Base-by-base conservation (phyloP, 1,284 basidiomycete genomes). In the Afroboletus lepidellus region DNA sequence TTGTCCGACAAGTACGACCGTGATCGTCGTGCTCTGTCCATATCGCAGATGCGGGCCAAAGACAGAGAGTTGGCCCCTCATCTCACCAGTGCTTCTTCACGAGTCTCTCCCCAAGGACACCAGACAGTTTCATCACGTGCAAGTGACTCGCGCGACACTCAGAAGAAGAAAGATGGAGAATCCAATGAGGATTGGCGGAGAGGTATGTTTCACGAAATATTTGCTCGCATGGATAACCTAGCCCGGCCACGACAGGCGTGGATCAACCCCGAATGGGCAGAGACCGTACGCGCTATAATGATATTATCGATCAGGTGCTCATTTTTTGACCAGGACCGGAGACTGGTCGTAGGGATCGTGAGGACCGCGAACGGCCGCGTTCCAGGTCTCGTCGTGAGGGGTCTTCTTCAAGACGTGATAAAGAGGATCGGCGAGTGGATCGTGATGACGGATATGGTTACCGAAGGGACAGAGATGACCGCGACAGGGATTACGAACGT, bases 1-100 rank as follows among this genome's bases (percentile, higher is more conserved):
- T 76, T 91, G 21, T 91, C 90, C 21, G 89, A 91, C 69, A 90
- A 89, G 69, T 91, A 86, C 64, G 88, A 92, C 72, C 84, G 90
- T 39, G 90, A 92, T 63, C 84, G 87, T 34, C 77, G 87, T 41
- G 80, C 79, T 38, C 71, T 81, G 62, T 64, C 73, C 66, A 58
- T 74, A 30, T 61, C 68, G 36, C 64, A 72, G 50, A 63, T 81
- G 46, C 77, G 86, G 45, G 75, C 71, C 52, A 86, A 88, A 64
- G 87, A 90, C 57, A 77, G 87, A 61, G 88, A 90, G 54, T 60
- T 77, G 48, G 79, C 83, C 20, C 80, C 85, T 37, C 86, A 88
- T 69, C 74, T 86, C 34, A 64, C 71, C 42, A 75, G 74, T 27
- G 39, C 73, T 56, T 64, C 76, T 7, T 72, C 72, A 39, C 75